These are phyloP conservation scores for Chloropicon primus DNA, from an alignment of 139 green algal species.

Conservation along the genomic window DNA sequence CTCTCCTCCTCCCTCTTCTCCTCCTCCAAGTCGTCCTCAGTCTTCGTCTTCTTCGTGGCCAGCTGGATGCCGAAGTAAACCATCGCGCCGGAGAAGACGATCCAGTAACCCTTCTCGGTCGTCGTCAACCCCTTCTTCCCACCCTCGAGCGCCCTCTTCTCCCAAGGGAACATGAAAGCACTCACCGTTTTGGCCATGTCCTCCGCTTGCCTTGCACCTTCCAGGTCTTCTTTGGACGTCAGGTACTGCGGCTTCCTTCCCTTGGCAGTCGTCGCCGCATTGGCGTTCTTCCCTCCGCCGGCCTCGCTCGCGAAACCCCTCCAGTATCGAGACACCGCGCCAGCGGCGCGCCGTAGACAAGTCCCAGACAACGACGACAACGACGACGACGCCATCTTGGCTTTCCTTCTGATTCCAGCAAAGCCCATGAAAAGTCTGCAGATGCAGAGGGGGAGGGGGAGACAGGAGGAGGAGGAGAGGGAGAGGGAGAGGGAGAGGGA, in stretches of 20 bases:
- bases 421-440: too few species aligned
- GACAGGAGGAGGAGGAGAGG: too few species aligned
- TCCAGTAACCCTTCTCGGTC: not conserved
- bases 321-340: not conserved
- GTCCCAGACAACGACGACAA: too few species aligned
- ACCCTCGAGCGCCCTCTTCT: not conserved
- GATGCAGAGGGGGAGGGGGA: too few species aligned
- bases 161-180: not conserved
- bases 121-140: not conserved
- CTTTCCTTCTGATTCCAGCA: too few species aligned
- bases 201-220: not conserved
- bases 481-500: too few species aligned
- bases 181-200: not conserved
- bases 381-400: too few species aligned
- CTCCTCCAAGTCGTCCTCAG: not conserved
- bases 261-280: not conserved
- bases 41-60: not conserved
- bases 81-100: not conserved
- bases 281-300: not conserved
- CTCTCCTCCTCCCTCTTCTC: not conserved
- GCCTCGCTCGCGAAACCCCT: not conserved
- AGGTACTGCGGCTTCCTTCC: not conserved
- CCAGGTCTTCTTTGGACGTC: not conserved
- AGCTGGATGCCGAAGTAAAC: not conserved
- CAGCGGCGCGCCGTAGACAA: not conserved